Evolutionary conservation across 768 basidiomycete species (phyloP), one percentile per base, ranked within the genome.

Genomic region (Mycena galopus): DNA sequence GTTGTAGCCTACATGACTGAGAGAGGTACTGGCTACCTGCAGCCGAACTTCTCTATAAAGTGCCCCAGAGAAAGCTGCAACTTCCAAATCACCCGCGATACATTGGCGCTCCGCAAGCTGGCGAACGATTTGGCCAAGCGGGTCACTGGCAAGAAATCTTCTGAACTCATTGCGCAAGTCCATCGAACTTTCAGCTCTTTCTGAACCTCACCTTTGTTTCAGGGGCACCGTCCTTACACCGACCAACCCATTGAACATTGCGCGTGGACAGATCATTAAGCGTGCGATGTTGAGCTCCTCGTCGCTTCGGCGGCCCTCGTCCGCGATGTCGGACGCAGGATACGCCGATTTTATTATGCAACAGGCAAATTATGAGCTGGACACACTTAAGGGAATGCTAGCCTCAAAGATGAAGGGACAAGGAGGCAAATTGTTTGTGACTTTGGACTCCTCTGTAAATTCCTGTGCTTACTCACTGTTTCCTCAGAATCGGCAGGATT

Each of bases 1-100:
- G 30, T 21, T 47, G 4, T 33, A 90, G 89, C 84, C 1, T 85
- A 86, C 44, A 71, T 86, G 65, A 85, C 79, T 6, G 76, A 75
- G 9, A 69, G 77, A 0, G 87, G 86, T 1, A 85, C 82, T 0
- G 90, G 90, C 0, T 90, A 89, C 63, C 77, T 86, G 0, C 88
- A 90, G 69, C 78, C 78, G 25, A 78, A 76, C 0, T 90, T 90
- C 67, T 76, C 39, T 6, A 59, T 73, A 1, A 29, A 35, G 47
- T 91, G 89, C 70, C 27, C 44, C 2, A 16, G 42, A 7, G 16
- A 44, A 19, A 17, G 17, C 16, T 91, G 90, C 73, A 65, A 67
- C 16, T 78, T 84, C 33, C 76, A 71, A 3, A 85, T 91, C 29
- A 87, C 82, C 2, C 84, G 83, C 47, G 81, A 84, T 23, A 79